Evolutionary conservation across 2,329 filamentous ascomycete genomes (phyloP), one percentile per base, ranked within the genome.

Genomic region (Fusarium sp.): DNA sequence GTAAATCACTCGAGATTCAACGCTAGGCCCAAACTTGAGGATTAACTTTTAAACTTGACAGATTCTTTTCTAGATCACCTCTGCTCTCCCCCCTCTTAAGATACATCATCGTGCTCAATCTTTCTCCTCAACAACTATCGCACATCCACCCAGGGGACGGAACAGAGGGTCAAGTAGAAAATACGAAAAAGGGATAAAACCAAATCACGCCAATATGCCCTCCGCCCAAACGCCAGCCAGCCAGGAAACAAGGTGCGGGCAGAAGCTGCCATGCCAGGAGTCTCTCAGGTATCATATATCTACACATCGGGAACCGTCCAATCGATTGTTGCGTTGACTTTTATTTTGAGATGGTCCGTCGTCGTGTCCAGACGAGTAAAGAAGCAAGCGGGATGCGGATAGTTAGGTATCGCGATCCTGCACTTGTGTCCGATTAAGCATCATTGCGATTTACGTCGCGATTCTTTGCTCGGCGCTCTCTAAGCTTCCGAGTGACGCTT

Each of bases 401-500:
- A 22, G 46, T 44, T 40, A 46, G 43, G 53, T 44, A 53, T 68
- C 51, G 26, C 26, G 31, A 38, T 45, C 61, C 62, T 48, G 47
- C 63, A 40, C 47, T 63, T 44, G 50, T 53, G 52, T 64, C 65
- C 31, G 45, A 63, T 58, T 70, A 53, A 65, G 56, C 69, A 59
- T 65, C 55, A 51, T 47, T 66, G 59, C 44, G 52, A 58, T 50
- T 24, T 50, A 26, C 39, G 58, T 48, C 54, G 44, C 58, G 47
- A 53, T 55, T 51, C 52, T 48, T 61, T 69, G 57, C 61, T 56
- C 38, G 44, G 54, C 46, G 58, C 44, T 26, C 51, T 48, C 61
- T 76, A 76, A 62, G 72, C 73, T 50, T 72, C 73, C 46, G 76
- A 78, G 60, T 78, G 74, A 36, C 76, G 75, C 76, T 79, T 80